Base-by-base conservation (phyloP, 306 rosid species). In the Alnus glutinosa region DNA sequence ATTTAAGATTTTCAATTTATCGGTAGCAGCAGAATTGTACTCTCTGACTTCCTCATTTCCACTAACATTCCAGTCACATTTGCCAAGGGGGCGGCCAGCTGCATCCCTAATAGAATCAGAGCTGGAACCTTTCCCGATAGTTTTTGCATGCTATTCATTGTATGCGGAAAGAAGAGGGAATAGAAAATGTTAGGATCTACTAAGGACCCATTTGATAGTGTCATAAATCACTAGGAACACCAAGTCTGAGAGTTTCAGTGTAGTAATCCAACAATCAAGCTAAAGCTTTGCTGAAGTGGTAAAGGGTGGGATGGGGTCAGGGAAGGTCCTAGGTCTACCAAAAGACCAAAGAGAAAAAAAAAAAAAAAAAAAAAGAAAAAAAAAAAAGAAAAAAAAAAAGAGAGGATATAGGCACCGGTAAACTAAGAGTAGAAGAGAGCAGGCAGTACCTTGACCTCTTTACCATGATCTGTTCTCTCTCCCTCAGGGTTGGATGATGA, bases 11-110 rank as follows among this genome's bases (percentile, higher is more conserved):
- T 77, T 86, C 75, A 50, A 63, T 42, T 67, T 76, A 39, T 77
- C 79, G 8, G 83, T 1, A 58, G 81, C 66, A 47, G 71, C 50
- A 42, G 62, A 71, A 69, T 75, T 82, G 68, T 71, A 73, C 78
- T 75, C 73, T 86, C 76, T 46, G 39, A 64, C 81, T 85, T 84
- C 87, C 74, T 69, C 80, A 79, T 76, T 81, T 72, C 42, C 76
- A 15, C 49, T 57, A 63, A 73, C 78, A 70, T 80, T 32, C 74
- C 75, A 42, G 76, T 73, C 82, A 51, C 74, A 78, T 55, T 78
- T 77, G 74, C 80, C 58, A 39, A 73, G 79, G 79, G 78, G 74
- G 78, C 78, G 74, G 72, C 73, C 79, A 77, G 83, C 64, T 50
- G 52, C 83, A 70, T 63, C 77, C 68, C 30, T 62, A 48, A 77